phyloP scores from a whole-genome alignment of 805 yeast genomes.

The Metschnikowia bowlesiae region DNA sequence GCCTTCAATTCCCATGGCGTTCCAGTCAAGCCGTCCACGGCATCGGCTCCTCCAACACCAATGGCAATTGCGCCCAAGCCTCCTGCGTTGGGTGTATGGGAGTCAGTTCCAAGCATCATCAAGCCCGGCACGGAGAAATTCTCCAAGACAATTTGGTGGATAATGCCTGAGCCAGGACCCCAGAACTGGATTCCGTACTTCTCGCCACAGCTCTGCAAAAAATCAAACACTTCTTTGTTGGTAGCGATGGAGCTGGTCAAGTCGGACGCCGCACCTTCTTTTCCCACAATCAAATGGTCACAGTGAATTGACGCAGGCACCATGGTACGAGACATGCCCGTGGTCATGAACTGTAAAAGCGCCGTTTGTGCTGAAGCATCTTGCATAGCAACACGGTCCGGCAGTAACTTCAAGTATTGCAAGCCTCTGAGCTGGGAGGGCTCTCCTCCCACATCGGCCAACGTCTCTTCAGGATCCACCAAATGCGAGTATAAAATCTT shows the following conservation, averaged over 20 bases:
- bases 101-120: slow-evolving; percentile 96
- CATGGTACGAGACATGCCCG: slow-evolving; percentile 80
- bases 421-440: slow-evolving; percentile 69
- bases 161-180: slow-evolving; percentile 99
- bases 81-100: slow-evolving; percentile 99
- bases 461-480: slow-evolving; percentile 80
- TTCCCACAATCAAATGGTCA: slow-evolving; percentile 97
- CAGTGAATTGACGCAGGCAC: slow-evolving; percentile 97
- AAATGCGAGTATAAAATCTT: slow-evolving; percentile 91
- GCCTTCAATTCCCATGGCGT: slow-evolving; percentile 99
- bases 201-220: slow-evolving; percentile 86
- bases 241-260: slow-evolving; percentile 74
- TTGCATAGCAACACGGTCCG: slow-evolving; percentile 99
- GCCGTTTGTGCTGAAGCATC: slow-evolving; percentile 99
- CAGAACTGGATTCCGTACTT: slow-evolving; percentile 97
- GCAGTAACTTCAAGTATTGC: slow-evolving; percentile 85
- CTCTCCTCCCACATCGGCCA: slow-evolving; percentile 46
- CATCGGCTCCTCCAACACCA: slow-evolving; percentile 99
- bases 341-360: slow-evolving; percentile 95
- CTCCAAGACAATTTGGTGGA: slow-evolving; percentile 95
- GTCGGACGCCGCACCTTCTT: slow-evolving; percentile 85
- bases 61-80: slow-evolving; percentile 98
- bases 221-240: slow-evolving; percentile 94
- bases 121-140: slow-evolving; percentile 96
- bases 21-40: slow-evolving; percentile 95